A percentile compares a stretch with the other conserved stretches of the same genome.
phyloP scores from a whole-genome alignment of 2,329 filamentous ascomycete genomes.

The Apiospora saccharicola region DNA sequence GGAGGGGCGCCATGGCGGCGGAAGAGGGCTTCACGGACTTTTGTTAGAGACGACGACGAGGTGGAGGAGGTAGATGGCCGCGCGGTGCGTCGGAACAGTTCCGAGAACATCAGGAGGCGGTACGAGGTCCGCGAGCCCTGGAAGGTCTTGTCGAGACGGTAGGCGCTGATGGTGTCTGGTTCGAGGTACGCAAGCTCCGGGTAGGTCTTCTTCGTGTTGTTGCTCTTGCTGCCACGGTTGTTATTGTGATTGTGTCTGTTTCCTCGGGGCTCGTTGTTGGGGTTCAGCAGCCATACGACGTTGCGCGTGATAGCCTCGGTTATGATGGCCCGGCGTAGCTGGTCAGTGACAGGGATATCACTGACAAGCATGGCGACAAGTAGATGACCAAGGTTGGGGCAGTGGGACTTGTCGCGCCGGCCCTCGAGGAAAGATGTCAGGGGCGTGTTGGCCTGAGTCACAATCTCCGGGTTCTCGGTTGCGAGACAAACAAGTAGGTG shows the following conservation, averaged over 20 bases:
- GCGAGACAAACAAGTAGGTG: slow-evolving; percentile 58
- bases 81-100: slow-evolving; percentile 55
- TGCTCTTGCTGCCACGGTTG: slow-evolving; percentile 36
- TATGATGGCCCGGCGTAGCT: slow-evolving; percentile 51
- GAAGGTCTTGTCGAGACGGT: slow-evolving; percentile 57
- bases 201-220: slow-evolving; percentile 29
- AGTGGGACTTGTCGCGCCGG: slow-evolving; percentile 48
- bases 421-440: slow-evolving; percentile 49
- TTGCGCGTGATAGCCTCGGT: slow-evolving; percentile 58
- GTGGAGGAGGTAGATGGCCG: slow-evolving; percentile 40
- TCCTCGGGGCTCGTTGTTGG: slow-evolving; percentile 25
- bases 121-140: slow-evolving; percentile 55
- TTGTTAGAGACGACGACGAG: neutral
- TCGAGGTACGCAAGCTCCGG: slow-evolving; percentile 57
- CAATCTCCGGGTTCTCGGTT: slow-evolving; percentile 44
- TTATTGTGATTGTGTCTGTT: neutral
- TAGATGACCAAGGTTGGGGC: slow-evolving; percentile 57
- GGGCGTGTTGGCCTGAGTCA: slow-evolving; percentile 49
- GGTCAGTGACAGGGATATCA: slow-evolving; percentile 48
- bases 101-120: slow-evolving; percentile 60
- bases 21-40: slow-evolving; percentile 53
- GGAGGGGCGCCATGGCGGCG: slow-evolving; percentile 55
- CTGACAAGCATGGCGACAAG: slow-evolving; percentile 56
- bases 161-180: slow-evolving; percentile 47
- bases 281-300: slow-evolving; percentile 59